Base-by-base conservation (phyloP, 192 early-diverging fungal species). In the Coemansia pectinata region DNA sequence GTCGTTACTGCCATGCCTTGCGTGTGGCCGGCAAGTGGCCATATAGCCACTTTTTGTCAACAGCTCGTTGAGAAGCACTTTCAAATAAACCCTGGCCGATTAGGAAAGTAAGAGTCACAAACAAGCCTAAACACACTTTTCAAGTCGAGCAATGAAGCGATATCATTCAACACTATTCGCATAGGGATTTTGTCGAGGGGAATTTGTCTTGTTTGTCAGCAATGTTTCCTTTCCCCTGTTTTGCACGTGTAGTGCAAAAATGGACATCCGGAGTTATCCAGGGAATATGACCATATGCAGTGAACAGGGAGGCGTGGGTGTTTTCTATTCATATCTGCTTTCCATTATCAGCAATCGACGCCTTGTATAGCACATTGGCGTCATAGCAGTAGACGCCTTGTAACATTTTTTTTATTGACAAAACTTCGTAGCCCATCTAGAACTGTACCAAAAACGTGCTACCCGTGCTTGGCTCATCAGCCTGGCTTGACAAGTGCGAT, bases 391-490 rank as follows among this genome's bases (percentile, higher is more conserved):
- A 58, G 55, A 58, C 47, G 2, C 44, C 15, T 7, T 25, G 23
- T n/a, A 14, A 31, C 11, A 33, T 5, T 3, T 58, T 3, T 58
- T 8, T 5, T 58, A 58, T 58, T 34, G 55, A 31, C 29, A 31
- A 14, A 33, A 17, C 15, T 15, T 6, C 4, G 23, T 3, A 17
- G 14, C 17, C 17, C 5, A 34, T 33, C 29, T 70, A 81, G 52
- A 83, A 83, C 29, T 69, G 53, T 17, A 68, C 81, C n/a, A 83
- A 57, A 57, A 83, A 83, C 14, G 81, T 83, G 48, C 81, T 83
- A 12, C 76, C 81, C 0, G 81, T 83, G 55, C 70, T 78, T 5
- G 72, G 76, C 42, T 78, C 81, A 29, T 75, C 77, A 15, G 36
- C 38, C 21, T 64, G 75, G 42, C 62, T 31, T 3, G 36, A 31